A percentile compares a stretch with the other conserved stretches of the same genome.
Evolutionary conservation across 1,139 yeast genomes (phyloP).

Genomic region (Hyphopichia fennica): DNA sequence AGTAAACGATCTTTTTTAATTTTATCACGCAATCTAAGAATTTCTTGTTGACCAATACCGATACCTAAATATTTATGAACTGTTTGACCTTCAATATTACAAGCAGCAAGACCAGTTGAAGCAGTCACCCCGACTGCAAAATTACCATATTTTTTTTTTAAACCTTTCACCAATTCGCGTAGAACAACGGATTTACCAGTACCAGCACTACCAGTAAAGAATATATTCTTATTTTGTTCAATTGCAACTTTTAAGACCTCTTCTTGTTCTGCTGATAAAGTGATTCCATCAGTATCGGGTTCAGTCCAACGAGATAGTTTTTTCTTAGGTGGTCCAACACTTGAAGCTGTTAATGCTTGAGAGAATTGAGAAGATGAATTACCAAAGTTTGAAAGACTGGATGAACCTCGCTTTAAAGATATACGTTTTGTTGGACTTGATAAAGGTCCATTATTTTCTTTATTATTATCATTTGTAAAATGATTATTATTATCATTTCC

Average conservation of each 20-base stretch:
- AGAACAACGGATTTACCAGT: constrained; percentile 82
- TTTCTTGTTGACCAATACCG: constrained; percentile 64
- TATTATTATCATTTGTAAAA: neutral
- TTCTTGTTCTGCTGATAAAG: constrained; percentile 61
- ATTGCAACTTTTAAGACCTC: constrained; percentile 67
- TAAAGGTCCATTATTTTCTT: neutral
- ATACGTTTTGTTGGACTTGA: neutral
- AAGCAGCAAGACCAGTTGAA: constrained; percentile 89
- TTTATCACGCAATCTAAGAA: constrained; percentile 40
- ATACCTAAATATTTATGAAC: constrained; percentile 76
- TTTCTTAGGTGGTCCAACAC: neutral
- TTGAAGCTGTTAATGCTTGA: neutral
- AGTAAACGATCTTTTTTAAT: constrained; percentile 47
- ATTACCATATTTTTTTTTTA: constrained; percentile 37
- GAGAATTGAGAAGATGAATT: neutral
- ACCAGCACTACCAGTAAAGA: constrained; percentile 83
- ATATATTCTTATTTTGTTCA: constrained; percentile 52
- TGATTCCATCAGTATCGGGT: constrained; percentile 1
- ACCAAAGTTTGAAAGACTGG: neutral
- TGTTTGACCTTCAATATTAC: constrained; percentile 82
- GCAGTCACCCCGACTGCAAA: constrained; percentile 78
- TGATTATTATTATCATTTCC: neutral
- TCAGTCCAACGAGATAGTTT: neutral
- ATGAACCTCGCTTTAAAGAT: neutral
- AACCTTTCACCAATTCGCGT: constrained; percentile 51